A percentile compares a stretch with the other conserved stretches of the same genome.
These are phyloP conservation scores for Apiotrichum mycotoxinovorans DNA, from an alignment of 1,284 basidiomycete species.

Conservation along the genomic window DNA sequence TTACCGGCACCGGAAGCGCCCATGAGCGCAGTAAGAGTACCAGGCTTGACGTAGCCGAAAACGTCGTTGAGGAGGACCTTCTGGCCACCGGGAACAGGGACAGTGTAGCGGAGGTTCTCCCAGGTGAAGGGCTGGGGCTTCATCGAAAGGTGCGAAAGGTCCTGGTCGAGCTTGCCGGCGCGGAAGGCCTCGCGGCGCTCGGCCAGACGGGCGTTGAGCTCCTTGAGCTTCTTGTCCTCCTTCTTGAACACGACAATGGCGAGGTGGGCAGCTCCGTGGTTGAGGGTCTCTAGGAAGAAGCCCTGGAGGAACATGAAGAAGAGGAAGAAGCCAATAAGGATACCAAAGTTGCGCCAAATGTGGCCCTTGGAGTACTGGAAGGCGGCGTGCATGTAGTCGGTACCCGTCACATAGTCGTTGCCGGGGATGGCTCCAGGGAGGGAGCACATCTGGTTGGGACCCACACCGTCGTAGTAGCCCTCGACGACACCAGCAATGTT, in stretches of 20 bases:
- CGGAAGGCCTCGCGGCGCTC: constrained; percentile 56
- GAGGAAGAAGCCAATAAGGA: constrained; percentile 59
- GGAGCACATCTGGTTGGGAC: constrained; percentile 50
- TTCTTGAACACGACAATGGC: constrained; percentile 64
- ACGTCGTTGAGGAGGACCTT: constrained; percentile 55
- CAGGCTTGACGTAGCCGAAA: constrained; percentile 58
- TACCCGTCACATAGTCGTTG: constrained; percentile 37
- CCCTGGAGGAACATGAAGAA: constrained; percentile 58
- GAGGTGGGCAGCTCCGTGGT: constrained; percentile 40
- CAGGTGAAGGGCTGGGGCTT: constrained; percentile 52
- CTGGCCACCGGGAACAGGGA: constrained; percentile 55
- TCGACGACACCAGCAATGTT: constrained; percentile 58
- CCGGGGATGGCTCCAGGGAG: constrained; percentile 43
- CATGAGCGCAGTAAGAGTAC: constrained; percentile 60
- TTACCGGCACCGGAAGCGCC: constrained; percentile 59
- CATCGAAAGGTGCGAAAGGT: constrained; percentile 45
- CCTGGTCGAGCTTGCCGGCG: constrained; percentile 47
- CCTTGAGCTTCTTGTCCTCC: constrained; percentile 65
- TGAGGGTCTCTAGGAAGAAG: constrained; percentile 45
- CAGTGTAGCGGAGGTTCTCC: constrained; percentile 51
- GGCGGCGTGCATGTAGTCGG: constrained; percentile 47
- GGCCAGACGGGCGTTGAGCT: constrained; percentile 60
- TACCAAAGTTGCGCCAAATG: constrained; percentile 51
- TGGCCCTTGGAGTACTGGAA: constrained; percentile 42
- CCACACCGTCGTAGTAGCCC: constrained; percentile 55